These are phyloP conservation scores for Tolypocladium endophyticum DNA, from an alignment of 2,329 filamentous ascomycete species.

Conservation along the genomic window DNA sequence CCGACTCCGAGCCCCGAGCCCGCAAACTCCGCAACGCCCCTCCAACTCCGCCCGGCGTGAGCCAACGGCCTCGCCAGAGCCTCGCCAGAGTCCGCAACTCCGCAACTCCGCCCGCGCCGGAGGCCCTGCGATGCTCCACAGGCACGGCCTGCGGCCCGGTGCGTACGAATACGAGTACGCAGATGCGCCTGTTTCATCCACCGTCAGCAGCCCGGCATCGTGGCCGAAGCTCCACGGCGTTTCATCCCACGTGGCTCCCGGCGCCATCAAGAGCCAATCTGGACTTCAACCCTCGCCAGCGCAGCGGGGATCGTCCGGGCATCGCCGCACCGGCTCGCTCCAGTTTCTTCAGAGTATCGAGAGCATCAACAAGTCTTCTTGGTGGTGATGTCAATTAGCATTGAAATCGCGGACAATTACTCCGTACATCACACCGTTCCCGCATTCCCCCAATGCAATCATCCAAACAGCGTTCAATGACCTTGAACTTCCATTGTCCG, in stretches of 20 bases:
- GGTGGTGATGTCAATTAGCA: neutral
- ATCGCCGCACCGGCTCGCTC: neutral
- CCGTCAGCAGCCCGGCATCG: neutral
- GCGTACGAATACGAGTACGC: neutral
- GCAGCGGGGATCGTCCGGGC: neutral
- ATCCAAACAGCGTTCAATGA: neutral
- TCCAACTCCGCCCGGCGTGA: neutral
- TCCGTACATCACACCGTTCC: neutral
- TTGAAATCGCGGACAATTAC: neutral
- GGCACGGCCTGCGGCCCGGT: neutral
- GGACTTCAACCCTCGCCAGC: neutral
- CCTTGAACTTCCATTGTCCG: neutral
- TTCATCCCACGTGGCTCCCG: neutral
- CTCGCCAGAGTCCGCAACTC: constrained; percentile 2
- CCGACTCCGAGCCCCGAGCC: neutral
- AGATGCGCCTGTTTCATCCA: neutral
- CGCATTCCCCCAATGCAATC: neutral
- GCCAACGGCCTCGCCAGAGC: neutral
- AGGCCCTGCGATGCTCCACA: neutral
- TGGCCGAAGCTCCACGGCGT: neutral
- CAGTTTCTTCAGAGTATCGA: no score
- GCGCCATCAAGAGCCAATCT: neutral
- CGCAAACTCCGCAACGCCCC: neutral
- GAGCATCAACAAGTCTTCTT: neutral
- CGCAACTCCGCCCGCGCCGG: constrained; percentile 2